Percentiles rank a stretch among this genome's conserved stretches.
Conservation (phyloP, 2,329 filamentous ascomycete species). For the Mariannaea sp. region DNA sequence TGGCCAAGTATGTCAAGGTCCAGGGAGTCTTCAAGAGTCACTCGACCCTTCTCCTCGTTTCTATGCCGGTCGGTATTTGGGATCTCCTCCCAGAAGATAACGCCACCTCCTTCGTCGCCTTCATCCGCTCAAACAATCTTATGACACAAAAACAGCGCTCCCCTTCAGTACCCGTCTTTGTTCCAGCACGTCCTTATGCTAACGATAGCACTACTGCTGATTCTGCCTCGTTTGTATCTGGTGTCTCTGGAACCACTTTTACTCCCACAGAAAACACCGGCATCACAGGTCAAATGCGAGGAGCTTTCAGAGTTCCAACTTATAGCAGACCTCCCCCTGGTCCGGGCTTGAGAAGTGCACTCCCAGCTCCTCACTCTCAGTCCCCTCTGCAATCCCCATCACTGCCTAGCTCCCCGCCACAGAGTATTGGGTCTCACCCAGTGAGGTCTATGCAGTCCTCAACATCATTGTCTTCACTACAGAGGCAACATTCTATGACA, state of each 20-base stretch:
- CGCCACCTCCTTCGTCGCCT: slow-evolving; percentile 62
- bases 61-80: slow-evolving; percentile 64
- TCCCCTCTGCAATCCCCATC: slow-evolving; percentile 25
- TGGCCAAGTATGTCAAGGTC: slow-evolving; percentile 64
- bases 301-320: slow-evolving; percentile 29
- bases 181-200: slow-evolving; percentile 32
- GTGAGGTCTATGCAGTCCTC: slow-evolving; percentile 32
- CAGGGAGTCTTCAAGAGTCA: slow-evolving; percentile 66
- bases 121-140: slow-evolving; percentile 63
- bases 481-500: slow-evolving; percentile 29
- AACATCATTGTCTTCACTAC: slow-evolving; percentile 31
- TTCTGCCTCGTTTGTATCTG: slow-evolving; percentile 39
- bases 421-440: slow-evolving; percentile 22
- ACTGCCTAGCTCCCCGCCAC: slow-evolving; percentile 32
- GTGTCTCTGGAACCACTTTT: slow-evolving; percentile 43
- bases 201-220: slow-evolving; percentile 29
- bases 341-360: slow-evolving; percentile 12
- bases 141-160: slow-evolving; percentile 40
- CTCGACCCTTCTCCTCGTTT: slow-evolving; percentile 61
- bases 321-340: slow-evolving; percentile 25
- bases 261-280: slow-evolving; percentile 38
- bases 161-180: slow-evolving; percentile 29
- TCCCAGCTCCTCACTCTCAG: slow-evolving; percentile 28
- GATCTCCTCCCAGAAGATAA: slow-evolving; percentile 62
- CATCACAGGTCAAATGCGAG: slow-evolving; percentile 25